These are phyloP conservation scores for Penicillium angulare DNA, from an alignment of 495 filamentous ascomycete genomes.

Conservation along the genomic window DNA sequence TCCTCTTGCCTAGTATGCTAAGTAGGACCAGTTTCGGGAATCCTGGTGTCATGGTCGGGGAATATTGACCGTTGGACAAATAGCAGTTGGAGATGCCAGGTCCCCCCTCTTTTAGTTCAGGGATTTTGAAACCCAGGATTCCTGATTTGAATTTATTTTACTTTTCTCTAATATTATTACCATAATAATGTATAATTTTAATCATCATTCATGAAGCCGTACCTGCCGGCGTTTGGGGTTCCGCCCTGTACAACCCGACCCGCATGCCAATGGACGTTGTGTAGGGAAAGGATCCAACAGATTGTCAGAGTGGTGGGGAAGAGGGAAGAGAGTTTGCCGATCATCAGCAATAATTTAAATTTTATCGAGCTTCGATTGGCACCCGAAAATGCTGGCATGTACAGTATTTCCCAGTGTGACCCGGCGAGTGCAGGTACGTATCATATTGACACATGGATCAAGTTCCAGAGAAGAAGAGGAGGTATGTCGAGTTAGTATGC, in stretches of 20 bases:
- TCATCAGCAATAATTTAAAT: slow-evolving; percentile 9
- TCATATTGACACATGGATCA: no score
- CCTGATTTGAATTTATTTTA: no score
- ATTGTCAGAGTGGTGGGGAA: neutral
- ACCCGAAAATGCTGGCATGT: no score
- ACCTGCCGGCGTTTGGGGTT: neutral
- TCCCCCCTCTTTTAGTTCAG: no score
- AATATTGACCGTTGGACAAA: slow-evolving; percentile 22
- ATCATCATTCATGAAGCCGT: no score
- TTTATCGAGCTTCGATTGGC: neutral
- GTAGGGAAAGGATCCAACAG: neutral
- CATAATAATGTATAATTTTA: neutral
- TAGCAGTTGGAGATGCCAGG: no score
- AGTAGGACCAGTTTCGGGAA: neutral
- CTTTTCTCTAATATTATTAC: no score
- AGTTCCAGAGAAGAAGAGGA: no score
- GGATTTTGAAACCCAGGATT: no score
- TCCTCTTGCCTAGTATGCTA: no score
- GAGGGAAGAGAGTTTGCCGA: slow-evolving; percentile 25
- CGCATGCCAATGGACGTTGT: slow-evolving; percentile 21
- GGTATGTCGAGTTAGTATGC: slow-evolving; percentile 1
- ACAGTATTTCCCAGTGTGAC: no score
- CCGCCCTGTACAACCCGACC: slow-evolving; percentile 26
- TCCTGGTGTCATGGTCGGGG: slow-evolving; percentile 8
- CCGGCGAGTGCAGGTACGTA: no score